Conservation (phyloP, 2,329 filamentous ascomycete species). For the Alternaria sp. region DNA sequence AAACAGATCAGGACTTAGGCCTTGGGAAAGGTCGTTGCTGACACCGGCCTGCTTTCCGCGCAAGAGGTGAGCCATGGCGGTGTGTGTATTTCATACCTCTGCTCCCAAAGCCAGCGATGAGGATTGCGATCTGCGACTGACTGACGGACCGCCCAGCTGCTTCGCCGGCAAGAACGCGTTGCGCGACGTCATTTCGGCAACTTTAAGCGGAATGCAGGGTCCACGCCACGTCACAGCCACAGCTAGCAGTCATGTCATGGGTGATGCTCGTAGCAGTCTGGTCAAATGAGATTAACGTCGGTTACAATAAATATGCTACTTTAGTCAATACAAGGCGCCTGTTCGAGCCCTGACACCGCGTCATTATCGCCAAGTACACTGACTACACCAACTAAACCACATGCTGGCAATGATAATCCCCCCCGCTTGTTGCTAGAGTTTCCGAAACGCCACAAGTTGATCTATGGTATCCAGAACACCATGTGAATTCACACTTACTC, state of each 20-base stretch:
- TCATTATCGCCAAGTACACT: not conserved
- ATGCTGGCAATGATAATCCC: conserved; percentile 6
- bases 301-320: not conserved
- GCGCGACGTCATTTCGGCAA: conserved; percentile 31
- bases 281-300: not conserved
- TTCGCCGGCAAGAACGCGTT: conserved; percentile 23
- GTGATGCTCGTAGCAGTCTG: not conserved
- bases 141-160: conserved; percentile 11
- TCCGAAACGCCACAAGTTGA: conserved; percentile 30
- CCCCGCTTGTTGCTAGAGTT: conserved; percentile 1
- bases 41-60: conserved; percentile 94
- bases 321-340: not conserved
- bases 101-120: conserved; percentile 14
- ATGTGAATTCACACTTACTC: conserved; percentile 10
- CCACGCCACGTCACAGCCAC: conserved; percentile 19
- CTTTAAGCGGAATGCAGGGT: conserved; percentile 29
- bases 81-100: conserved; percentile 41
- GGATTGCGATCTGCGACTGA: conserved; percentile 21
- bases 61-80: conserved; percentile 82
- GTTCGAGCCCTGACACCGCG: not conserved
- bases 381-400: conserved; percentile 5
- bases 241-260: conserved; percentile 2
- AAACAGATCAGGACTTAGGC: conserved; percentile 80
- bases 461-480: conserved; percentile 25
- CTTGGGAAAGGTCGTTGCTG: conserved; percentile 86